Evolutionary conservation across 805 yeast species (phyloP).

Genomic region (Ogataea saltuana): DNA sequence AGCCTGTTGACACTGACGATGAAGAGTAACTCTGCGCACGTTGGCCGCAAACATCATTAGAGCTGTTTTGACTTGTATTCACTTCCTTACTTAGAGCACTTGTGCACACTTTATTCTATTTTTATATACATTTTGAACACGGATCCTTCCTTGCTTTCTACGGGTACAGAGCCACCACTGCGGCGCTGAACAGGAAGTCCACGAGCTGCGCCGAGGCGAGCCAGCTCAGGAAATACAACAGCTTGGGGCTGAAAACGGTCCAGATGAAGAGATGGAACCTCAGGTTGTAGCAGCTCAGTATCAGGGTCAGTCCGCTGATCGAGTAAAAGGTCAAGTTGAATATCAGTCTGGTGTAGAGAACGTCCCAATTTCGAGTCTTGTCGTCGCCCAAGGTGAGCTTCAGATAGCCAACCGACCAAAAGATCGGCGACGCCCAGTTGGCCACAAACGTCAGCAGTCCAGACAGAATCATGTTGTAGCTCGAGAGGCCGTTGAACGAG

Average conservation of each 20-base stretch:
- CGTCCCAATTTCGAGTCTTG: slow-evolving; percentile 32
- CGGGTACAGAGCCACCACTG: too few relatives aligned
- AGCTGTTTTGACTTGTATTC: too few relatives aligned
- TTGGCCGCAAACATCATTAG: too few relatives aligned
- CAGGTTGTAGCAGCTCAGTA: slow-evolving; percentile 69
- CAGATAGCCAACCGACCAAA: slow-evolving; percentile 61
- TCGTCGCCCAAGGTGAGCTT: slow-evolving; percentile 18
- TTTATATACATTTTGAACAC: too few relatives aligned
- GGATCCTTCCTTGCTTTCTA: too few relatives aligned
- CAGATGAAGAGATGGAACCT: slow-evolving; percentile 90
- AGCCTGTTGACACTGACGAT: slow-evolving; percentile 90
- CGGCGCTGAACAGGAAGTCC: slow-evolving; percentile 34
- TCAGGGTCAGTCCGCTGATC: slow-evolving; percentile 55
- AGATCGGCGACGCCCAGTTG: slow-evolving; percentile 86
- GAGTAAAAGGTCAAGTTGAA: slow-evolving; percentile 56
- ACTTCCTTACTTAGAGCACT: too few relatives aligned
- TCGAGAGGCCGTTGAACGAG: slow-evolving; percentile 84
- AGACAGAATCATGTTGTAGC: slow-evolving; percentile 68
- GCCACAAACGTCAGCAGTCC: slow-evolving; percentile 77
- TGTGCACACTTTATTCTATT: too few relatives aligned
- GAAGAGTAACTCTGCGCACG: slow-evolving; percentile 73
- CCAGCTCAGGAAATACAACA: slow-evolving; percentile 83
- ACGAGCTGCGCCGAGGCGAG: slow-evolving; percentile 46
- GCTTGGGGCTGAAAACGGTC: slow-evolving; percentile 96
- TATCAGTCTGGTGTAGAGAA: slow-evolving; percentile 39